Evolutionary conservation across 2,329 filamentous ascomycete genomes (phyloP), one percentile per base, ranked within the genome.

Genomic region (Apiospora sp.): DNA sequence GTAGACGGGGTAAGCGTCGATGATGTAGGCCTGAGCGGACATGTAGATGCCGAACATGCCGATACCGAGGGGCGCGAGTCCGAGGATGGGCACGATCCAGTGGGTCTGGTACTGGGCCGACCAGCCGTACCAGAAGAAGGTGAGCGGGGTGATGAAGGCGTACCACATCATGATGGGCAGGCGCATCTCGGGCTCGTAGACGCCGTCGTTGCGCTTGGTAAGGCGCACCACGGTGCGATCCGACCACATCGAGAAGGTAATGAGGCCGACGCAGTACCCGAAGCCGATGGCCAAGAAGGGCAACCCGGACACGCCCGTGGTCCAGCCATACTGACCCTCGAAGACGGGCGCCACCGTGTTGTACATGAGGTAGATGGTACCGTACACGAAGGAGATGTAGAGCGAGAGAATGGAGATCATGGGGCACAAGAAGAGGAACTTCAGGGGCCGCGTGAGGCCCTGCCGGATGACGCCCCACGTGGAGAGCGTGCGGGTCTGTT

Each of bases 311-410:
- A 84, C 77, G 71, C 86, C 85, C 19, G 84, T 79, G 64, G 79
- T 80, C 81, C 86, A 89, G 74, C 82, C 82, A 74, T 89, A 89
- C 16, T 80, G 81, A 46, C 80, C 78, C 73, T 84, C 79, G 74
- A 89, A 89, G 37, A 87, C 85, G 10, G 83, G 81, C n/a, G 87
- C 84, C 74, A 89, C 86, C 24, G 86, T 87, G 74, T 86, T 88
- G 80, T 88, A 88, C 76, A 89, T 84, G 13, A 89, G 82, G 77
- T 89, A 89, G 27, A 88, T 82, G 67, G 85, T 84, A 67, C 87
- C 87, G 75, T 88, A 88, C 30, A 83, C 82, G 75, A 88, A 87
- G 61, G 87, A 85, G 58, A 86, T 83, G 80, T 88, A 88, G 5
- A 87, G 73, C 0, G 85, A 86, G 24, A 87, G 79, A 46, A 83